Percentiles rank a stretch among this genome's conserved stretches.
Evolutionary conservation across 306 rosid genomes (phyloP).

Genomic region (Pueraria montana): DNA sequence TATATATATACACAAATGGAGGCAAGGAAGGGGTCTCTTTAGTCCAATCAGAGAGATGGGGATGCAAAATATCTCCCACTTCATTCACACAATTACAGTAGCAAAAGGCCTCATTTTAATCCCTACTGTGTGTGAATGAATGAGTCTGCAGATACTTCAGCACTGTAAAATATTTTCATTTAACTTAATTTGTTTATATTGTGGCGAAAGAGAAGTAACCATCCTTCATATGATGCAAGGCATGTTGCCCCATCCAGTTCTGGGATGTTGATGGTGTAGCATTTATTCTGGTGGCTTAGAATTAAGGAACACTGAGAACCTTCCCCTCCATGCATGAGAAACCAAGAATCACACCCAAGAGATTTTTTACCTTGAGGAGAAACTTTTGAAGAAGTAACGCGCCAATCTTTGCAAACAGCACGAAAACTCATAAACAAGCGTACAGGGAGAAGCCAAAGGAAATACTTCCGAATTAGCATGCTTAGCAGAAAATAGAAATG

Average conservation of each 20-base stretch:
- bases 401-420: conserved; percentile 53
- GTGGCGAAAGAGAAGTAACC: conserved; percentile 51
- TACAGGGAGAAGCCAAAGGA: too few species aligned
- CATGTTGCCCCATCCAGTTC: conserved; percentile 47
- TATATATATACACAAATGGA: too few species aligned
- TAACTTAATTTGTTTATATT: too few species aligned
- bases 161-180: too few species aligned
- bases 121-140: conserved; percentile 29
- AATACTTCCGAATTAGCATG: too few species aligned
- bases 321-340: conserved; percentile 36
- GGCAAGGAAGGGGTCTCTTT: conserved; percentile 26
- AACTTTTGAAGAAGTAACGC: conserved; percentile 14
- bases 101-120: background rate
- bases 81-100: conserved; percentile 49
- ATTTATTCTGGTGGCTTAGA: background rate
- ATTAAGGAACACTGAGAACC: conserved; percentile 4
- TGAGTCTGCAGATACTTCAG: too few species aligned
- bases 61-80: conserved; percentile 50
- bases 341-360: conserved; percentile 13
- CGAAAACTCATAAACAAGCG: conserved; percentile 50
- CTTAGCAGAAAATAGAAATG: too few species aligned
- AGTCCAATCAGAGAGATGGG: conserved; percentile 59
- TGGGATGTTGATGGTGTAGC: conserved; percentile 19
- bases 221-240: conserved; percentile 54
- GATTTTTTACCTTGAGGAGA: background rate